Evolutionary conservation across 495 filamentous ascomycete species (phyloP).

Genomic region (Aspergillus taichungensis): DNA sequence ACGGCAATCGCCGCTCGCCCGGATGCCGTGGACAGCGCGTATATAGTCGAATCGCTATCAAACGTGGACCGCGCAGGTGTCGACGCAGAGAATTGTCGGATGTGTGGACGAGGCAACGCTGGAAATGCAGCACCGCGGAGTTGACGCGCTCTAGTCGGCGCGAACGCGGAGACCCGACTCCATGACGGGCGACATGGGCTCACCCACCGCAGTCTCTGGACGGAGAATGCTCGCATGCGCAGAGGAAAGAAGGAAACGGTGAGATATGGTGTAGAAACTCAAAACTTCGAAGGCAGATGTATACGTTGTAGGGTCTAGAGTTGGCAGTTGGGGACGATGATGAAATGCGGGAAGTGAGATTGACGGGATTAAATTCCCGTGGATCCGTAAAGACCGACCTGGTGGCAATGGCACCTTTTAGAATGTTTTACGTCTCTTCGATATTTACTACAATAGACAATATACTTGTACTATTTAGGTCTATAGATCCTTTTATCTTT

Average conservation of each 20-base stretch:
- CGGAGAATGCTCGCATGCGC: conserved; percentile 27
- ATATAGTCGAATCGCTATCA: conserved; percentile 59
- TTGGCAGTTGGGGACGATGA: no score
- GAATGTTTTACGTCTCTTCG: no score
- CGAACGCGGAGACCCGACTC: conserved; percentile 4
- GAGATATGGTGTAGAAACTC: no score
- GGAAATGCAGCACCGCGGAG: conserved; percentile 8
- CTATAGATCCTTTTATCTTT: no score
- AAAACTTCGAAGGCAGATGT: no score
- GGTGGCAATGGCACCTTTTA: no score
- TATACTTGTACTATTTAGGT: no score
- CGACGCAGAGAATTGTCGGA: conserved; percentile 21
- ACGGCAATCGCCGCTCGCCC: conserved; percentile 89
- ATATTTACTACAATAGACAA: no score
- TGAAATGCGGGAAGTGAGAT: no score
- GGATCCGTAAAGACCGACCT: no score
- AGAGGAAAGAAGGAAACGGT: not conserved
- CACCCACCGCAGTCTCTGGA: conserved; percentile 19
- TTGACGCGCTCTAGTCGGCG: conserved; percentile 2
- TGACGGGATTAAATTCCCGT: no score
- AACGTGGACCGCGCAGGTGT: conserved; percentile 10
- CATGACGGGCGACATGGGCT: conserved; percentile 18
- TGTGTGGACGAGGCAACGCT: conserved; percentile 1
- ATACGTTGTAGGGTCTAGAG: no score
- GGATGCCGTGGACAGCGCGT: conserved; percentile 80